phyloP scores from a whole-genome alignment of 352 stramenopile species.

The Thalassiosira ordinaria region DNA sequence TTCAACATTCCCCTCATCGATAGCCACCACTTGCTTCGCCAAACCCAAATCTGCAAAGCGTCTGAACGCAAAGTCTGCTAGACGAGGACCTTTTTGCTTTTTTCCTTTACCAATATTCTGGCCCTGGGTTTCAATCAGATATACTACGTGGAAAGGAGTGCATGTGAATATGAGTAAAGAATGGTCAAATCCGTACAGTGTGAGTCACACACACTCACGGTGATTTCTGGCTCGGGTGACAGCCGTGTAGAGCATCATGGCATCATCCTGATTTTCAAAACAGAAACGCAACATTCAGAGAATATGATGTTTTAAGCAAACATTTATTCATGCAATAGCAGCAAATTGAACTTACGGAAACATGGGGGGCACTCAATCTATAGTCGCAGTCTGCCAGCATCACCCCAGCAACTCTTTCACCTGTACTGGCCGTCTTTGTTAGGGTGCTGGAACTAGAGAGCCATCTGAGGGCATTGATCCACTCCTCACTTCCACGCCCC shows the following conservation, averaged over 20 bases:
- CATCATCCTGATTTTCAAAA: slow-evolving; percentile 10
- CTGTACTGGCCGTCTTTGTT: slow-evolving; percentile 13
- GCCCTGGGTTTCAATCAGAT: slow-evolving; percentile 28
- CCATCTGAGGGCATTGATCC: slow-evolving; percentile 26
- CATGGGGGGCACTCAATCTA: slow-evolving; percentile 12
- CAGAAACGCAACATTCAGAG: background rate
- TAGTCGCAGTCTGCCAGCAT: slow-evolving; percentile 36
- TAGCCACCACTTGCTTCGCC: slow-evolving; percentile 11
- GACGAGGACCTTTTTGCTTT: slow-evolving; percentile 3
- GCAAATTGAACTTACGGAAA: slow-evolving; percentile 19
- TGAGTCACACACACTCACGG: no score
- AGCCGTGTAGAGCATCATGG: slow-evolving; percentile 46
- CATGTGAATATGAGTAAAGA: no score
- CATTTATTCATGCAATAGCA: background rate
- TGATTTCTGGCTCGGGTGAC: slow-evolving; percentile 36
- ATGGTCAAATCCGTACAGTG: no score
- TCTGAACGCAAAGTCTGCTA: slow-evolving; percentile 35
- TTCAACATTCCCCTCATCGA: slow-evolving; percentile 29
- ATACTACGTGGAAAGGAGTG: slow-evolving; percentile 32
- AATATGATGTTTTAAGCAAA: no score
- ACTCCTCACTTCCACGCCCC: slow-evolving; percentile 20
- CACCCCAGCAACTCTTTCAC: slow-evolving; percentile 19
- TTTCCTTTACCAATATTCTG: background rate
- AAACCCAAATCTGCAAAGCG: slow-evolving; percentile 17
- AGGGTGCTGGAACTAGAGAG: slow-evolving; percentile 14